A percentile compares a stretch with the other conserved stretches of the same genome.
phyloP scores from a whole-genome alignment of 2,329 filamentous ascomycete genomes.

The Fusarium haematococcum region DNA sequence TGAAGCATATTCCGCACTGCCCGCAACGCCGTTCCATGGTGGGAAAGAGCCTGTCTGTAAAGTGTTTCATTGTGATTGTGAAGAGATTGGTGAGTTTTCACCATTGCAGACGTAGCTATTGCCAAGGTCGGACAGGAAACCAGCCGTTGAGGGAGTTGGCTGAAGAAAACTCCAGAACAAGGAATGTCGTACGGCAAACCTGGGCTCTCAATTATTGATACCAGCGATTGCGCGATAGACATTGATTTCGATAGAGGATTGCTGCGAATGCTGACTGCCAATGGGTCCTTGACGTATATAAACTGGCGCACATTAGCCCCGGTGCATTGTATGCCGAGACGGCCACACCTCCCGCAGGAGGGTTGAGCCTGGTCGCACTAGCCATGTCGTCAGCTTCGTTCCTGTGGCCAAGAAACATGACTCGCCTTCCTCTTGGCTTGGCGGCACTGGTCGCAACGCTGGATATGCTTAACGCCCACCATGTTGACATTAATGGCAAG shows the following conservation, averaged over 20 bases:
- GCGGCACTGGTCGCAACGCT: background rate
- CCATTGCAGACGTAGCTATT: background rate
- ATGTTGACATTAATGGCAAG: background rate
- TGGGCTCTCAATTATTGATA: background rate
- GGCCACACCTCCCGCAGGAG: background rate
- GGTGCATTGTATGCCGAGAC: background rate
- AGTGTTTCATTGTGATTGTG: background rate
- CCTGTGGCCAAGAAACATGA: background rate
- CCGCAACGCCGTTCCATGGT: background rate
- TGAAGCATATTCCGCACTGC: background rate
- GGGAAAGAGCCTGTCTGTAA: background rate
- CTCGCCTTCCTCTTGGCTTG: background rate
- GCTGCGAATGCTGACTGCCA: background rate
- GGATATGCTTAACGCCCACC: background rate
- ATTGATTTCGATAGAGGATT: background rate
- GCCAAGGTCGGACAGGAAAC: background rate
- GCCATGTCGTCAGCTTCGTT: background rate
- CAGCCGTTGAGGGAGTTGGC: background rate
- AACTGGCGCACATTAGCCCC: background rate
- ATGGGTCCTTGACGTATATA: background rate
- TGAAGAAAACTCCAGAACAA: background rate
- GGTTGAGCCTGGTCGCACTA: slow-evolving; percentile 3
- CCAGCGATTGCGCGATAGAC: background rate
- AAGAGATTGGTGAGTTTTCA: background rate
- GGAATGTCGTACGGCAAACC: background rate